Percentiles rank a stretch among this genome's conserved stretches.
Conservation (phyloP, 495 filamentous ascomycete species). For the Thozetella sp. region DNA sequence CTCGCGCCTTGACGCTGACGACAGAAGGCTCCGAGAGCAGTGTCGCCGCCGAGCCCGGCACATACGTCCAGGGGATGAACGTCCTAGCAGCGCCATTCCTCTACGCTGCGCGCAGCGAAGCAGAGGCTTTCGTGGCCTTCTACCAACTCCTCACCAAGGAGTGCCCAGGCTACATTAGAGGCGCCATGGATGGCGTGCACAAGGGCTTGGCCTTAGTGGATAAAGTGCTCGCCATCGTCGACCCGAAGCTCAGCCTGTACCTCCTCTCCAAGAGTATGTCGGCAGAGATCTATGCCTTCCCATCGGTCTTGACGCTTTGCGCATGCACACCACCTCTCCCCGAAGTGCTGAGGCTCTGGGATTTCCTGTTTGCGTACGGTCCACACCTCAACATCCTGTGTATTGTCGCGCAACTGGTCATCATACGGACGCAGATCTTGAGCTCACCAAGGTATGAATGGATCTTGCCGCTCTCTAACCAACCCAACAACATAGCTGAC, state of each 20-base stretch:
- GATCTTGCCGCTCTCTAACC: slow-evolving; percentile 7
- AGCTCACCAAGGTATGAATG: slow-evolving; percentile 72
- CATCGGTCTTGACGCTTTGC: slow-evolving; percentile 90
- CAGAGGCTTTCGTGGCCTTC: slow-evolving; percentile 91
- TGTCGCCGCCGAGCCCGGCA: slow-evolving; percentile 61
- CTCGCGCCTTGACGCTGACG: slow-evolving; percentile 52
- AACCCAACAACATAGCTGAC: slow-evolving; percentile 12
- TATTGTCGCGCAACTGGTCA: slow-evolving; percentile 93
- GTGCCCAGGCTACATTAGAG: slow-evolving; percentile 90
- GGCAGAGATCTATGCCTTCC: slow-evolving; percentile 97
- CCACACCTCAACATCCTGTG: slow-evolving; percentile 93
- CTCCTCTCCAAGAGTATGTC: slow-evolving; percentile 83
- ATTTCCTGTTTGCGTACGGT: slow-evolving; percentile 96
- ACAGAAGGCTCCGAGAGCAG: slow-evolving; percentile 60
- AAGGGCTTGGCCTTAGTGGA: slow-evolving; percentile 89
- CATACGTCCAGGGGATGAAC: slow-evolving; percentile 99
- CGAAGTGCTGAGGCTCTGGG: slow-evolving; percentile 94
- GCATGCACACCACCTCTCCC: slow-evolving; percentile 97
- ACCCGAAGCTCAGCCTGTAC: slow-evolving; percentile 82
- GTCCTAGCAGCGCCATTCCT: slow-evolving; percentile 98
- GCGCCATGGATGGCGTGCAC: slow-evolving; percentile 97
- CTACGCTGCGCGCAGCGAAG: slow-evolving; percentile 92
- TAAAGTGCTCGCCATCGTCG: slow-evolving; percentile 84
- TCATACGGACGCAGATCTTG: slow-evolving; percentile 83
- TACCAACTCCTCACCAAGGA: slow-evolving; percentile 85